Percentiles rank a stretch among this genome's conserved stretches.
Evolutionary conservation across 148 eudicot genomes (phyloP).

Genomic region (Polygonum maritimum): DNA sequence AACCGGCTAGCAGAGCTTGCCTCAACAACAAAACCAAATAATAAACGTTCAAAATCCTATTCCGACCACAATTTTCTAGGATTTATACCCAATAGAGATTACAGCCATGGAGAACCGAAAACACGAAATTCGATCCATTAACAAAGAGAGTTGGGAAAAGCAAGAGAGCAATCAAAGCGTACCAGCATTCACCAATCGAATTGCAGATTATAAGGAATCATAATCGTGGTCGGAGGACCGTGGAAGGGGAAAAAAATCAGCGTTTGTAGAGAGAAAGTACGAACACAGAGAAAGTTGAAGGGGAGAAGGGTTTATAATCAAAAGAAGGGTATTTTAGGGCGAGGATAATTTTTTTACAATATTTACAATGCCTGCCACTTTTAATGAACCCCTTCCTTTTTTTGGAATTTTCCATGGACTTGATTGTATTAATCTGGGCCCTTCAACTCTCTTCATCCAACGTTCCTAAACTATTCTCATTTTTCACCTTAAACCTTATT

Average conservation of each 20-base stretch:
- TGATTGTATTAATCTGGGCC: too few relatives aligned
- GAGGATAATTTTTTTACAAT: too few relatives aligned
- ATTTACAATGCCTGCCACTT: too few relatives aligned
- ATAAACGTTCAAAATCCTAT: slow-evolving; percentile 35
- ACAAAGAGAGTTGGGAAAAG: background rate
- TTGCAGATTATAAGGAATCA: slow-evolving; percentile 20
- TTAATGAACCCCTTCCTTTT: too few relatives aligned
- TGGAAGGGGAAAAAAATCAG: slow-evolving; percentile 14
- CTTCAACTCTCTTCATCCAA: too few relatives aligned
- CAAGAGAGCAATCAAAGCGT: background rate
- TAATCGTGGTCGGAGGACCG: slow-evolving; percentile 10
- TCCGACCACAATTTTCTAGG: slow-evolving; percentile 8
- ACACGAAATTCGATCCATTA: slow-evolving; percentile 11
- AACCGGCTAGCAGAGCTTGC: background rate
- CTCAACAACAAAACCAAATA: slow-evolving; percentile 14
- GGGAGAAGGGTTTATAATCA: too few relatives aligned
- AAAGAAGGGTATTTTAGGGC: too few relatives aligned
- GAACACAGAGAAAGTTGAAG: background rate
- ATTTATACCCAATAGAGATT: background rate
- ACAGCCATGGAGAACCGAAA: background rate
- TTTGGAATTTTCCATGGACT: too few relatives aligned
- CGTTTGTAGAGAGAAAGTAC: slow-evolving; percentile 1
- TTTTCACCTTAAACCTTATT: too few relatives aligned
- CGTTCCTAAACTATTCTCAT: too few relatives aligned
- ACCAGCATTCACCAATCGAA: slow-evolving; percentile 48